A percentile compares a stretch with the other conserved stretches of the same genome.
These are phyloP conservation scores for Coffea eugenioides DNA, from an alignment of 257 asterid genomes.

Conservation along the genomic window DNA sequence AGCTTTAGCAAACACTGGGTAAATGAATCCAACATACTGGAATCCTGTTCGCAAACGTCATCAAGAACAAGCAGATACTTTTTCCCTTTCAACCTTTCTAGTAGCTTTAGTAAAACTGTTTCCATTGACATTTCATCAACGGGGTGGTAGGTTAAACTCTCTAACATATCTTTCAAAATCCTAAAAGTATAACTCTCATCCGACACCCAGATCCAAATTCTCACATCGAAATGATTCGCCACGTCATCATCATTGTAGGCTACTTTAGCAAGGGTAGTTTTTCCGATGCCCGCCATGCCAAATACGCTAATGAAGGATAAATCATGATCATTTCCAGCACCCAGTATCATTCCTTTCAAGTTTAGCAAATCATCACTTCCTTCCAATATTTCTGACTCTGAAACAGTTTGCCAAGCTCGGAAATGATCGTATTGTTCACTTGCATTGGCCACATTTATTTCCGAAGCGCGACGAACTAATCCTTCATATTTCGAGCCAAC, in stretches of 20 bases:
- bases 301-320: slow-evolving; percentile 2
- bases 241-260: slow-evolving; percentile 12
- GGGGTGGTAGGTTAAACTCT: neutral
- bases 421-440: too few species aligned
- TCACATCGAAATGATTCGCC: slow-evolving; percentile 10
- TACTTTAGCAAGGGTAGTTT: slow-evolving; percentile 15
- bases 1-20: slow-evolving; percentile 4
- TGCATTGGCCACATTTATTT: too few species aligned
- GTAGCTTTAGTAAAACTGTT: slow-evolving; percentile 6
- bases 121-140: neutral
- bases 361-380: neutral
- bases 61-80: slow-evolving; percentile 5
- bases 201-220: slow-evolving; percentile 21
- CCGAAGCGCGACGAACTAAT: too few species aligned
- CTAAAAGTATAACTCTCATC: neutral
- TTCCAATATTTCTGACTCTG: too few species aligned
- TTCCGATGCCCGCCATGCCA: slow-evolving; percentile 19
- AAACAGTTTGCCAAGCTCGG: too few species aligned
- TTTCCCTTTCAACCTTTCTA: neutral
- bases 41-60: slow-evolving; percentile 13
- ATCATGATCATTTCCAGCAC: neutral
- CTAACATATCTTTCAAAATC: slow-evolving; percentile 16
- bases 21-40: neutral
- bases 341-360: neutral
- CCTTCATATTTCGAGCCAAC: neutral